Base-by-base conservation (phyloP, 2,329 filamentous ascomycete species). In the Xylaria sp. region DNA sequence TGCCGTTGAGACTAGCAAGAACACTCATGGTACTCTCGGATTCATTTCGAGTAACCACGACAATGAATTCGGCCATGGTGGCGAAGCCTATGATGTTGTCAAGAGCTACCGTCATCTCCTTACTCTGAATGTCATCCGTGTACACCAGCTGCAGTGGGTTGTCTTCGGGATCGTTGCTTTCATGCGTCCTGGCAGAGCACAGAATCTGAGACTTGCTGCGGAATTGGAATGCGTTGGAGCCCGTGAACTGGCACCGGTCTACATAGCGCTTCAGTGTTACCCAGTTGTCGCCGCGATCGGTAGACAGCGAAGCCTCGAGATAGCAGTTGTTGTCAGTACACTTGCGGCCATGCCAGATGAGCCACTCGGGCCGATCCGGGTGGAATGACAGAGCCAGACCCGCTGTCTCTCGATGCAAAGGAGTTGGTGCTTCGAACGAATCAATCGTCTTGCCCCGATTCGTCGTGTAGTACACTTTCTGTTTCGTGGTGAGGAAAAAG, bases 41-140 rank as follows among this genome's bases (percentile, higher is more conserved):
- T 37, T 85, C 78, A 60, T 92, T 85, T 60, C 88, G 82, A 4
- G 88, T 87, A 1, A 92, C 92, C 54, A 96, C 88, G 46, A 99
- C 85, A 69, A 99, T 94, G 73, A 96, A 99, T 72, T 99, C 94
- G 46, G 89, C 88, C 93, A 97, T 97, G 4, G 89, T 95, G 1
- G 92, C 93, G 74, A 96, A 97, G 66, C 89, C 88, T 67, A 88
- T 85, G 48, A 96, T 89, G 61, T 92, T 83, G 23, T 83, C 80
- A 71, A 89, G 86, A 60, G 85, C 80, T 19, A 84, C 78, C 11
- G 78, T 77, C 67, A 86, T 82, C 63, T 85, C 80, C 55, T 87
- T 82, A 10, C 78, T 76, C 69, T 95, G 95, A 75, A 88, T 91
- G 68, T 95, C 86, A 49, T 90, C 81, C 72, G 89, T 96, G 47